phyloP scores from a whole-genome alignment of 306 rosid species.

The Cyclanthera cordifolia region DNA sequence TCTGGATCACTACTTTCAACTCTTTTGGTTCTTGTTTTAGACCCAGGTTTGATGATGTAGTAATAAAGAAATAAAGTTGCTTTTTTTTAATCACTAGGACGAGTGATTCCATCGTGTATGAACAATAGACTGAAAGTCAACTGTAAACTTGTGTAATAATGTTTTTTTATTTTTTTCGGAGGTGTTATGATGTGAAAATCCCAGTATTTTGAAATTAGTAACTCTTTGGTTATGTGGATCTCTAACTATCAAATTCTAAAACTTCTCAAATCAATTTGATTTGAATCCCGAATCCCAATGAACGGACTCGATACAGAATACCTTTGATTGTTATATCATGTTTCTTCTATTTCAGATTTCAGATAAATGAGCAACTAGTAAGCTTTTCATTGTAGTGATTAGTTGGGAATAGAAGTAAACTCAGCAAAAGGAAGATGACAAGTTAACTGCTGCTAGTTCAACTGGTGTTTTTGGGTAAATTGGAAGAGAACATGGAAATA shows the following conservation, averaged over 20 bases:
- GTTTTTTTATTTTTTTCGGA: too few relatives aligned
- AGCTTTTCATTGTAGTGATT: not conserved
- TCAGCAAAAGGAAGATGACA: slow-evolving; percentile 33
- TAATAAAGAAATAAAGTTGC: not conserved
- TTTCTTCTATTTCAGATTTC: not conserved
- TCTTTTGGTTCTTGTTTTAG: not conserved
- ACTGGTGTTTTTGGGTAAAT: slow-evolving; percentile 25
- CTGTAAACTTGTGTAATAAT: too few relatives aligned
- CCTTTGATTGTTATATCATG: not conserved
- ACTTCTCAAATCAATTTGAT: too few relatives aligned
- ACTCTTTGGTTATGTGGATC: too few relatives aligned
- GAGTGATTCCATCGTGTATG: too few relatives aligned
- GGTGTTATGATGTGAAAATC: too few relatives aligned
- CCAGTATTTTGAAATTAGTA: too few relatives aligned
- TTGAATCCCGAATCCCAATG: too few relatives aligned
- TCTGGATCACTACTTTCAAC: not conserved
- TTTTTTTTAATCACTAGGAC: not conserved
- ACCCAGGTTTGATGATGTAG: not conserved
- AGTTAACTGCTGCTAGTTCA: slow-evolving; percentile 14
- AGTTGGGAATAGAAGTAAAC: not conserved
- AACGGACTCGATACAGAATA: too few relatives aligned
- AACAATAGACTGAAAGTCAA: too few relatives aligned
- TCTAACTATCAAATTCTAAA: too few relatives aligned
- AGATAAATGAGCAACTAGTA: not conserved
- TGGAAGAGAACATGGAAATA: slow-evolving; percentile 33